Conservation (phyloP, 768 basidiomycete species). For the Cubamyces lactineus region DNA sequence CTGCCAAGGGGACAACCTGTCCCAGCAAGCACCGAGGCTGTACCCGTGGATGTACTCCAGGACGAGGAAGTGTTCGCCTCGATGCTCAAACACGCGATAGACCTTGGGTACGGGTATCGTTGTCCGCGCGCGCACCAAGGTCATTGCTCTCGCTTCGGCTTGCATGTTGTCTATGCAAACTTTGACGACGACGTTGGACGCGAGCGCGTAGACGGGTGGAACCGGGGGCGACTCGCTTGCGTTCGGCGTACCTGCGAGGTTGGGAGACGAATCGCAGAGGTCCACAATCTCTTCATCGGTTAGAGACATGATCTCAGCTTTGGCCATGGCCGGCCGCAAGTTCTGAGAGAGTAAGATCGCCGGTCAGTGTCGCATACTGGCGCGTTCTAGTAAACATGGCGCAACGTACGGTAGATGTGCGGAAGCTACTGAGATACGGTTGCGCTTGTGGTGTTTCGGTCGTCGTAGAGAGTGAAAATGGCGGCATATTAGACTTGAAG, state of each 20-base stretch:
- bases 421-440: too few species aligned
- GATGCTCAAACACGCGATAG: conserved; percentile 26
- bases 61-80: not conserved
- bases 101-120: conserved; percentile 16
- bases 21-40: conserved; percentile 16
- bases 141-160: conserved; percentile 5
- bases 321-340: not conserved
- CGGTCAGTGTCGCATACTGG: too few species aligned
- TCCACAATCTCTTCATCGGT: conserved; percentile 3
- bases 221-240: not conserved
- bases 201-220: conserved; percentile 12
- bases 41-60: conserved; percentile 21
- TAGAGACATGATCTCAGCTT: not conserved
- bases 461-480: too few species aligned
- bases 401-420: too few species aligned
- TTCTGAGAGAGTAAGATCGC: not conserved
- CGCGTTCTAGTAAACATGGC: too few species aligned
- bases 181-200: conserved; percentile 12
- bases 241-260: not conserved
- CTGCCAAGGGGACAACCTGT: conserved; percentile 16
- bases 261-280: conserved; percentile 5
- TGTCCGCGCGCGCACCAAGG: conserved; percentile 1
- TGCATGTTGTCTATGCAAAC: not conserved
- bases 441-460: too few species aligned
- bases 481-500: too few species aligned